These are phyloP conservation scores for Alternaria sp. DNA, from an alignment of 2,329 filamentous ascomycete species.

Conservation along the genomic window DNA sequence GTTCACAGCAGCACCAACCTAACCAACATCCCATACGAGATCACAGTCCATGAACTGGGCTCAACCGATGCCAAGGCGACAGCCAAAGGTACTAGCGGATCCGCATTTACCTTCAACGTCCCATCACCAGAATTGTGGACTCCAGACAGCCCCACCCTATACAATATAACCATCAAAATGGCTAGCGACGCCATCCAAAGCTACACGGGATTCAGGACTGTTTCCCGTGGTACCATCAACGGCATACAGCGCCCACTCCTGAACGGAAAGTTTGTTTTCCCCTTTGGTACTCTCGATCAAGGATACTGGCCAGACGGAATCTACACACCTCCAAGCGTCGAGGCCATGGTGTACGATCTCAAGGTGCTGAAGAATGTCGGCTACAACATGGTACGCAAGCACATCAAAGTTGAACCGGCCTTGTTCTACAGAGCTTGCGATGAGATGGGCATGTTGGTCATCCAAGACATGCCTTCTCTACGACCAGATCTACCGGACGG, in stretches of 20 bases:
- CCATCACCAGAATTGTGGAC: constrained; percentile 67
- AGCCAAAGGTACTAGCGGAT: constrained; percentile 55
- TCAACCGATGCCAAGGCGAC: constrained; percentile 52
- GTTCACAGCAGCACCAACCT: constrained; percentile 56
- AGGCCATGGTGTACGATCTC: constrained; percentile 73
- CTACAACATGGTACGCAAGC: constrained; percentile 75
- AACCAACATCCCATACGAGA: constrained; percentile 45
- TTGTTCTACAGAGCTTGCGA: constrained; percentile 74
- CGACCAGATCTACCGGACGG: constrained; percentile 23
- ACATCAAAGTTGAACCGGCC: constrained; percentile 72
- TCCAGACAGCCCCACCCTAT: constrained; percentile 66
- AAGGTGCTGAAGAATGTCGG: constrained; percentile 68
- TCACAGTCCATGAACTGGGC: constrained; percentile 46
- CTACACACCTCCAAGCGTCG: constrained; percentile 67
- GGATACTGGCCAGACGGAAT: constrained; percentile 75
- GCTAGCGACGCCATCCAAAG: constrained; percentile 63
- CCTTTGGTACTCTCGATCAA: constrained; percentile 73
- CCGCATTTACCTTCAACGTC: constrained; percentile 62
- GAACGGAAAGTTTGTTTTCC: constrained; percentile 72
- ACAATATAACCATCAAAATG: constrained; percentile 65
- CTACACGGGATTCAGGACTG: constrained; percentile 73
- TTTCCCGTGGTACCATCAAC: constrained; percentile 62
- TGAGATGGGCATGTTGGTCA: constrained; percentile 67
- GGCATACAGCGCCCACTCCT: constrained; percentile 67
- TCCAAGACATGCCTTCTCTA: constrained; percentile 75